A percentile compares a stretch with the other conserved stretches of the same genome.
Conservation (phyloP, 371 early-diverging fungal species). For the Mucor mucedo region DNA sequence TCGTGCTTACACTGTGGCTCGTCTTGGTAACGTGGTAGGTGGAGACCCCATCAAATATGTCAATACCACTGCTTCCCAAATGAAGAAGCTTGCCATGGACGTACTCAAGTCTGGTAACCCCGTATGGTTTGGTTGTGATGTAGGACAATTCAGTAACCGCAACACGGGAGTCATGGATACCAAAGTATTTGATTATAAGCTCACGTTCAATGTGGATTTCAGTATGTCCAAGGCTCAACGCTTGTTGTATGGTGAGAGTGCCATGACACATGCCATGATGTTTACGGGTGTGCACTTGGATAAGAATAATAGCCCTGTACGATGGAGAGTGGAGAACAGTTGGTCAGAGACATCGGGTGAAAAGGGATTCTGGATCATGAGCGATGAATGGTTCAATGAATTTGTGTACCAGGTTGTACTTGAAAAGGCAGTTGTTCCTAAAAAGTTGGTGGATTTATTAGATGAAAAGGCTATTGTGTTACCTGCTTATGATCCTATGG, state of each 20-base stretch:
- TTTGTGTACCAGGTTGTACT: constrained; percentile 84
- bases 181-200: constrained; percentile 67
- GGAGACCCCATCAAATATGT: constrained; percentile 71
- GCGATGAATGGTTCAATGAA: constrained; percentile 81
- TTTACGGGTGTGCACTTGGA: constrained; percentile 84
- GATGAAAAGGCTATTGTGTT: constrained; percentile 68
- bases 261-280: constrained; percentile 88
- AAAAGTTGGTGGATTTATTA: constrained; percentile 63
- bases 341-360: constrained; percentile 71
- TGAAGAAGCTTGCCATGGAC: constrained; percentile 68
- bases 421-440: constrained; percentile 66
- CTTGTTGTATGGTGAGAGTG: constrained; percentile 73
- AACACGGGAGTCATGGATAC: constrained; percentile 71
- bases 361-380: constrained; percentile 81
- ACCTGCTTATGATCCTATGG: constrained; percentile 82
- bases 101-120: constrained; percentile 68
- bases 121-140: constrained; percentile 88
- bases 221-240: constrained; percentile 74
- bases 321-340: constrained; percentile 85
- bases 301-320: constrained; percentile 59
- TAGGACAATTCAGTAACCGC: constrained; percentile 52
- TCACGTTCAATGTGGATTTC: constrained; percentile 71
- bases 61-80: constrained; percentile 59
- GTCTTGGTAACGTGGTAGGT: constrained; percentile 78
- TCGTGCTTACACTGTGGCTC: constrained; percentile 74